Conservation (phyloP, 768 basidiomycete species). For the Neoboletus magnificus region DNA sequence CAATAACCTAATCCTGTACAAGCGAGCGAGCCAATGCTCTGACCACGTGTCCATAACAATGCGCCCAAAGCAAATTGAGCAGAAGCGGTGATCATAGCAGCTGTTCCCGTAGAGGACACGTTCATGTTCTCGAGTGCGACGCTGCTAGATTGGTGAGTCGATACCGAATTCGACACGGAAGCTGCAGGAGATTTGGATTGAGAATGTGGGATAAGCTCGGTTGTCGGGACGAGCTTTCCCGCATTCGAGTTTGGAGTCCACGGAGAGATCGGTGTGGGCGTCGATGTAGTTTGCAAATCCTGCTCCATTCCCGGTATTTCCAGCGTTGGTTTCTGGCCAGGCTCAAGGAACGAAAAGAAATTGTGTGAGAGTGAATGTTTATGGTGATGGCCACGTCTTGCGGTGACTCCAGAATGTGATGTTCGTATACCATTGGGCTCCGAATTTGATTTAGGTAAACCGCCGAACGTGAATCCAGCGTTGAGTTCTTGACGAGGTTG, state of each 20-base stretch:
- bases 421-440: slow-evolving; percentile 14
- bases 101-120: slow-evolving; percentile 21
- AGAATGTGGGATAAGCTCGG: slow-evolving; percentile 20
- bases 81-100: slow-evolving; percentile 22
- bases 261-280: slow-evolving; percentile 59
- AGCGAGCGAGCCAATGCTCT: slow-evolving; percentile 80
- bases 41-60: slow-evolving; percentile 85
- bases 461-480: slow-evolving; percentile 65
- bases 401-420: slow-evolving; percentile 25
- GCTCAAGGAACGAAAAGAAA: slow-evolving; percentile 94
- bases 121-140: not conserved
- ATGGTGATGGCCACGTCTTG: slow-evolving; percentile 74
- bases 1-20: slow-evolving; percentile 94
- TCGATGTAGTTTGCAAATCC: slow-evolving; percentile 55
- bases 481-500: slow-evolving; percentile 41
- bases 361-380: slow-evolving; percentile 93
- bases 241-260: slow-evolving; percentile 56
- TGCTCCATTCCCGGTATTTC: slow-evolving; percentile 17
- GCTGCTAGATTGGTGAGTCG: not conserved
- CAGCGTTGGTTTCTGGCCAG: slow-evolving; percentile 36
- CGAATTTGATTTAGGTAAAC: slow-evolving; percentile 34
- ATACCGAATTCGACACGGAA: slow-evolving; percentile 11
- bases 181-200: slow-evolving; percentile 22
- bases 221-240: not conserved
- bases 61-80: slow-evolving; percentile 65